Base-by-base conservation (phyloP, 805 yeast genomes). In the Candida oleophila region DNA sequence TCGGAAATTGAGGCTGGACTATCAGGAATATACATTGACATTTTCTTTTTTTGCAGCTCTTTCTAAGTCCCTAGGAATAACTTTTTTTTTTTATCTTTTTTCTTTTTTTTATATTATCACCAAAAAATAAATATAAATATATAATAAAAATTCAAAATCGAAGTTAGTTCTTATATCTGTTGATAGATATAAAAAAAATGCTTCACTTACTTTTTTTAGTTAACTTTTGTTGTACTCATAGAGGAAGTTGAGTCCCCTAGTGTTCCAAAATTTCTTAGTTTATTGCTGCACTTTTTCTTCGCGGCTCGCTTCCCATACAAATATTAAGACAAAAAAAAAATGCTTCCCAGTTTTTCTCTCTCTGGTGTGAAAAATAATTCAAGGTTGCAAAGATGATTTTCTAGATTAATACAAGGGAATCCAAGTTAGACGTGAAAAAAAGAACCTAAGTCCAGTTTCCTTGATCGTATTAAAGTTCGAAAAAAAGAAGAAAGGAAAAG, bases 11-110 rank as follows among this genome's bases (percentile, higher is more conserved):
- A 35, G 15, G 33, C 34, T 22, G 45, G 45, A 25, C 40, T 34
- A 22, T 42, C 45, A 14, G 45, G 45, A 7, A 34, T 42, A 19
- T 42, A 42, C 33, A 38, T 38, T 21, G 14, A 14, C 40, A 20
- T 37, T 37, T 18, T 33, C 37, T 14, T 33, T 14, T 7, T 5
- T 25, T 5, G 11, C 9, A 25, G 30, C 30, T 5, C 30, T 25
- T 7, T 7, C 11, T 25, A 5, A 25, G 11, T 25, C 30, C 5
- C 30, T 7, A 25, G 30, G 11, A 25, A 7, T 25, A 7, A 25
- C 30, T 25, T 25, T 11, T 25, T 25, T 25, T 11, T 25, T 11
- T 8, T 28, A 28, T 28, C 12, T 28, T 28, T 28, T 28, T 28
- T 28, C 12, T 28, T 12, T 28, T 28, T 28, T 28, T 12, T 28